Conservation (phyloP, 2,329 filamentous ascomycete species). For the Thielaviopsis cerberus region DNA sequence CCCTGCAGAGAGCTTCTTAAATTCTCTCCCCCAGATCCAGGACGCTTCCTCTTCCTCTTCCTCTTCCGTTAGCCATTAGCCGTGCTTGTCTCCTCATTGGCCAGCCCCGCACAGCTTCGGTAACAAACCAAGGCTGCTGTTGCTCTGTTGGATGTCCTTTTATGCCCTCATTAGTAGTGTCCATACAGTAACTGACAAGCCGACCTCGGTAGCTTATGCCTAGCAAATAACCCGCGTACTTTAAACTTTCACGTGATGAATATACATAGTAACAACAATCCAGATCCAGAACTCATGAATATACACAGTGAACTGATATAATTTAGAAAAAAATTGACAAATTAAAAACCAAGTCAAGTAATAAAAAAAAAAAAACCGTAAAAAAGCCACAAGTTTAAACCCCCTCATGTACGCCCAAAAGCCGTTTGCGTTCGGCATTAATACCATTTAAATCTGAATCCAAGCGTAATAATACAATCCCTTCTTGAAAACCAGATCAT, state of each 20-base stretch:
- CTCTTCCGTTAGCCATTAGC: too few species aligned
- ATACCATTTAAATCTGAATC: slow-evolving; percentile 4
- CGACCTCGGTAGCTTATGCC: neutral
- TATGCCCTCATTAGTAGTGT: neutral
- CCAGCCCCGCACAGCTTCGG: neutral
- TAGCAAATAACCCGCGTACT: too few species aligned
- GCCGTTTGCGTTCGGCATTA: slow-evolving; percentile 2
- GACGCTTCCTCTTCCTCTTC: too few species aligned
- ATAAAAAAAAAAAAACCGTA: slow-evolving; percentile 12
- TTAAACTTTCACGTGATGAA: neutral
- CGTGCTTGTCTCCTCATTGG: neutral
- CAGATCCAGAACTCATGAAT: neutral
- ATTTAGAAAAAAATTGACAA: neutral
- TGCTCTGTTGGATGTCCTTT: neutral
- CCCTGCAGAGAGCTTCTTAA: too few species aligned
- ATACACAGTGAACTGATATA: neutral
- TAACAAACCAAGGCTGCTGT: neutral
- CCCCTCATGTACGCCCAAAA: slow-evolving; percentile 5
- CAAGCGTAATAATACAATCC: neutral
- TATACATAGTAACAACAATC: neutral
- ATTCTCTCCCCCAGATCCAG: neutral
- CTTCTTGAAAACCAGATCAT: neutral
- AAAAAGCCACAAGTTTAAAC: slow-evolving; percentile 3
- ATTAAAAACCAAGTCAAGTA: slow-evolving; percentile 25
- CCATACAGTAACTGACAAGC: neutral